phyloP scores from a whole-genome alignment of 202 grass and related monocot genomes.

The Eragrostis tef region DNA sequence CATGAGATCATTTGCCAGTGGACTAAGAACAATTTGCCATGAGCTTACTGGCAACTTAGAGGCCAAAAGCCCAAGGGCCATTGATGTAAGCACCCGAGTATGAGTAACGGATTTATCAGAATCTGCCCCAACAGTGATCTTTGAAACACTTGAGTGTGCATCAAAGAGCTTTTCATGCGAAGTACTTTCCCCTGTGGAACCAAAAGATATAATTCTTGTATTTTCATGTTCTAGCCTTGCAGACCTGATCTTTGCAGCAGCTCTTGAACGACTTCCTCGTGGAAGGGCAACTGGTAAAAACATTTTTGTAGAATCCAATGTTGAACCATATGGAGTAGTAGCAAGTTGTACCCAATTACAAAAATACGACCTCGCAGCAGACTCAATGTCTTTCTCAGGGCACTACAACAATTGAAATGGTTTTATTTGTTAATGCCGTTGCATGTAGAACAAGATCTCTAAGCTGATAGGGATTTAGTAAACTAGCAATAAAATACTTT shows the following conservation, averaged over 20 bases:
- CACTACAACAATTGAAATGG: constrained; percentile 62
- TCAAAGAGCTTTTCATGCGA: constrained; percentile 63
- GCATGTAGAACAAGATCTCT: constrained; percentile 21
- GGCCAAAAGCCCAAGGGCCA: constrained; percentile 86
- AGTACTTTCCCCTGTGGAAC: constrained; percentile 63
- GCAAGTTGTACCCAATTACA: constrained; percentile 83
- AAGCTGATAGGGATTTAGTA: constrained; percentile 29
- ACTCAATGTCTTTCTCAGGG: constrained; percentile 81
- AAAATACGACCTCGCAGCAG: constrained; percentile 71
- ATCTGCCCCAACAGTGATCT: constrained; percentile 86
- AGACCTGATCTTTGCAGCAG: constrained; percentile 91
- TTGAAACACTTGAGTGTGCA: constrained; percentile 55
- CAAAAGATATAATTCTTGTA: constrained; percentile 61
- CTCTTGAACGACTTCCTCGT: constrained; percentile 86
- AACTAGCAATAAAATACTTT: constrained; percentile 36
- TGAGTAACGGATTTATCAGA: constrained; percentile 94
- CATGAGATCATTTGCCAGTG: constrained; percentile 66
- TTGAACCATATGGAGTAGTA: constrained; percentile 86
- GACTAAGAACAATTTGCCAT: constrained; percentile 76
- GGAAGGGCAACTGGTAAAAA: constrained; percentile 95
- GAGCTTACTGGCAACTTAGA: constrained; percentile 80
- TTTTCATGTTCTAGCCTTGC: constrained; percentile 64
- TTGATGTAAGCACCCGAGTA: constrained; percentile 85
- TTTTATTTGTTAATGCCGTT: constrained; percentile 48
- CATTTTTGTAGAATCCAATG: constrained; percentile 81